Conservation (phyloP, 140 eudicot species). For the Senecio squalidus region DNA sequence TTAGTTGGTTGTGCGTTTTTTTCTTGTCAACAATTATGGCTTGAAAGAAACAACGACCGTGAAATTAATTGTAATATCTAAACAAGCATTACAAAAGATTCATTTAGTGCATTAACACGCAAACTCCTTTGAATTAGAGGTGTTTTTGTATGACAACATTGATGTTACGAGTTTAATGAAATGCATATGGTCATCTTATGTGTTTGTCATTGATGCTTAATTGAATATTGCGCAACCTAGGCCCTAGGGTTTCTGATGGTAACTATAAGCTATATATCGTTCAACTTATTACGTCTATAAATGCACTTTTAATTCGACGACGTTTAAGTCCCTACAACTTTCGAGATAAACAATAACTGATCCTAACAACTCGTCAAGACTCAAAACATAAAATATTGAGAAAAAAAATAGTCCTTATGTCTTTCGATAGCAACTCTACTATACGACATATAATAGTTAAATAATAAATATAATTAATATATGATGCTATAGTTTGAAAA, state of each 20-base stretch:
- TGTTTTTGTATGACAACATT: slow-evolving; percentile 8
- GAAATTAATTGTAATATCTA: slow-evolving; percentile 1
- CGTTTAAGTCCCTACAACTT: slow-evolving; percentile 17
- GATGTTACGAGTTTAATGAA: slow-evolving; percentile 10
- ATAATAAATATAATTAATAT: slow-evolving; percentile 14
- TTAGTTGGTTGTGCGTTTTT: neutral
- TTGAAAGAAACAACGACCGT: neutral
- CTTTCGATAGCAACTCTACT: neutral
- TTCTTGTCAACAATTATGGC: slow-evolving; percentile 9
- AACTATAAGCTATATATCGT: neutral
- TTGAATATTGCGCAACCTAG: slow-evolving; percentile 3
- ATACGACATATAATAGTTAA: neutral
- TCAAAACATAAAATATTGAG: neutral
- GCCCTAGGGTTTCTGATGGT: slow-evolving; percentile 13
- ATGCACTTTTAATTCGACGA: slow-evolving; percentile 18
- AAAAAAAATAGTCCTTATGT: neutral
- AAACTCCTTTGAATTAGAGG: slow-evolving; percentile 8
- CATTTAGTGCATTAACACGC: slow-evolving; percentile 14
- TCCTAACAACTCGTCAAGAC: slow-evolving; percentile 3
- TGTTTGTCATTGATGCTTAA: slow-evolving; percentile 12
- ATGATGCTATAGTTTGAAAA: neutral
- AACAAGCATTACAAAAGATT: neutral
- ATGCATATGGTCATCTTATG: slow-evolving; percentile 14
- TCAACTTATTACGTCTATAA: slow-evolving; percentile 8
- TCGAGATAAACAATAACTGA: slow-evolving; percentile 8